Evolutionary conservation across 768 basidiomycete species (phyloP).

Genomic region (Trametopsis cervina): DNA sequence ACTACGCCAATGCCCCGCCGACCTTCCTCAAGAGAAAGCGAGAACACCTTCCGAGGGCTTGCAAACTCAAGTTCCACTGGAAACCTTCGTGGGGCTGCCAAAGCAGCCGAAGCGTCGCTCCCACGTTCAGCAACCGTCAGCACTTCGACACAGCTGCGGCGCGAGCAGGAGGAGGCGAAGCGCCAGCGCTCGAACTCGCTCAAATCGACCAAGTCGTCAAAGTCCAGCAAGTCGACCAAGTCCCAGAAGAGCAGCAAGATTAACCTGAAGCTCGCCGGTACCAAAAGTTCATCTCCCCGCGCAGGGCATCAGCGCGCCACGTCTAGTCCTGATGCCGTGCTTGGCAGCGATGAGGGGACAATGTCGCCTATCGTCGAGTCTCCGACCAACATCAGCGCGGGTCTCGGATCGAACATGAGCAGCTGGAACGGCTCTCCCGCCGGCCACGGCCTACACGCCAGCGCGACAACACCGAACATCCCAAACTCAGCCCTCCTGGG

Average conservation of each 20-base stretch:
- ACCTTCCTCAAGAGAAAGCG: constrained; percentile 15
- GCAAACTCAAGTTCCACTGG: constrained; percentile 15
- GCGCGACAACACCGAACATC: constrained; percentile 9
- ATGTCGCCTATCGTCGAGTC: constrained; percentile 21
- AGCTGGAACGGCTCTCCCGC: constrained; percentile 7
- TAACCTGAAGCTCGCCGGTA: too few relatives aligned
- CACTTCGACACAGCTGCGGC: background rate
- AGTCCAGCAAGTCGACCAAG: constrained; percentile 9
- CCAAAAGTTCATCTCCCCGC: constrained; percentile 5
- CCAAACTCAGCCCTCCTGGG: constrained; percentile 11
- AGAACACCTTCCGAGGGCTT: constrained; percentile 9
- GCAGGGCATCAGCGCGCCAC: constrained; percentile 9
- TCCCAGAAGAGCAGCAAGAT: too few relatives aligned
- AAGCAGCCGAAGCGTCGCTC: constrained; percentile 8
- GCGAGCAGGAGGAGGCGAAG: constrained; percentile 2
- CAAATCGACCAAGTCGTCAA: constrained; percentile 4
- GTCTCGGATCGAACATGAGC: background rate
- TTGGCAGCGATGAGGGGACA: constrained; percentile 3
- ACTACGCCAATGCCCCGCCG: constrained; percentile 17
- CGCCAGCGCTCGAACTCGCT: constrained; percentile 4
- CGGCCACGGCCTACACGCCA: constrained; percentile 7
- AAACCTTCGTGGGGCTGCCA: constrained; percentile 14
- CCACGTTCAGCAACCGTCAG: constrained; percentile 18
- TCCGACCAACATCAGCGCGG: constrained; percentile 15
- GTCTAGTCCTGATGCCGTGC: constrained; percentile 4